Evolutionary conservation across 2,329 filamentous ascomycete species (phyloP), one percentile per base, ranked within the genome.

Genomic region (Chaetomium strumarium): DNA sequence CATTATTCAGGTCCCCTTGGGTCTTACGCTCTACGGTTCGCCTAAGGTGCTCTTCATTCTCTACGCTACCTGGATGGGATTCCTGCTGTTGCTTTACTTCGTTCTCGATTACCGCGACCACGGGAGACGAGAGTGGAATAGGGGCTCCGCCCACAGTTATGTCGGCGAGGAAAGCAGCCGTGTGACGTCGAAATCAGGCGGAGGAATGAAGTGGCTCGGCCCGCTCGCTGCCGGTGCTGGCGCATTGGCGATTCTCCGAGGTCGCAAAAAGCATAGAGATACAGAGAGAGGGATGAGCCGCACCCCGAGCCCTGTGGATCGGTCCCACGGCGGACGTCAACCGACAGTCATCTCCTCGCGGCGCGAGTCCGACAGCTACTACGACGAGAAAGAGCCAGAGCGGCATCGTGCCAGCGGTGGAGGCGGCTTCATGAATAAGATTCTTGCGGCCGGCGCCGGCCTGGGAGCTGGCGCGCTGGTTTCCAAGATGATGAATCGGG

Each of bases 21-120:
- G 93, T 0, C 75, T 99, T 43, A 91, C 91, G 0, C 76, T 99
- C 1, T 99, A 96, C 64, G 93, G 93, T 6, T 96, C 91, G 30
- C 92, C 93, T 5, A 83, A 86, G 63, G 81, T 79, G 36, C 77
- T 91, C 3, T 99, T 97, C 67, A 83, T 99, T 48, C 74, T 97
- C 3, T 99, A 87, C 64, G 79, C 91, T 0, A 58, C 97, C 0
- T 92, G 86, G 75, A 85, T 86, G 67, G 80, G 82, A 29, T 76
- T 87, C 16, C 72, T 96, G 33, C 60, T 96, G 14, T 63, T 90
- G 2, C 58, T 83, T 13, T 96, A 90, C 69, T 95, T 97, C 62
- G 74, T 92, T 51, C 74, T 96, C 33, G 86, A 85, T 58, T 95
- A 88, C 68, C 75, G 81, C 42, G 68, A 84, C 72, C 69, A 83